Conservation (phyloP, 441 rosid genomes). For the Populus hybrid region DNA sequence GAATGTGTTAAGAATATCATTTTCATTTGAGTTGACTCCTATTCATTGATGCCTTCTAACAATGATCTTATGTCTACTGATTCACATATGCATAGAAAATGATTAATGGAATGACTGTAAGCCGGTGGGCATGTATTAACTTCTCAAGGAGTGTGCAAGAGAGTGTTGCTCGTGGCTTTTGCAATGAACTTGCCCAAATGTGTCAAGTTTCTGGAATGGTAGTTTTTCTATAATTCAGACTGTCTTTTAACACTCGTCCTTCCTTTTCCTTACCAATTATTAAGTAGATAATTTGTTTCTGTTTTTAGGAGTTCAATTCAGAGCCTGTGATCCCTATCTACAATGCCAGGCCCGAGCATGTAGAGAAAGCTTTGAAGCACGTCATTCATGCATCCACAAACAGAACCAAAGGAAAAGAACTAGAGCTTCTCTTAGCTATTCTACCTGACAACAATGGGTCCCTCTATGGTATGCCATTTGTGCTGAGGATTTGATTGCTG, state of each 20-base stretch:
- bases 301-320: constrained; percentile 73
- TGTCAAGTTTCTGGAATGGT: constrained; percentile 99
- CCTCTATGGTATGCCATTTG: constrained; percentile 62
- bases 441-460: constrained; percentile 97
- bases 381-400: constrained; percentile 72
- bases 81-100: constrained; percentile 54
- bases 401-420: constrained; percentile 92
- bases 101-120: constrained; percentile 96
- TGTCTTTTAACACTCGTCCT: neutral
- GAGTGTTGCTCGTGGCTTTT: constrained; percentile 81
- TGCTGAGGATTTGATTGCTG: neutral
- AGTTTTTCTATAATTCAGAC: constrained; percentile 8
- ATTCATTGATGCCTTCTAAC: constrained; percentile 8
- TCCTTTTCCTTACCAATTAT: neutral
- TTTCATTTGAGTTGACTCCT: neutral
- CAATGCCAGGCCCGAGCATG: constrained; percentile 88
- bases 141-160: constrained; percentile 95
- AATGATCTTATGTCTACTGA: constrained; percentile 12
- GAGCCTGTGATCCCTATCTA: constrained; percentile 90
- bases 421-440: constrained; percentile 84
- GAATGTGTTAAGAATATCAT: neutral
- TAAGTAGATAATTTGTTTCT: constrained; percentile 2
- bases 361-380: constrained; percentile 93
- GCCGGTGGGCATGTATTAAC: constrained; percentile 92
- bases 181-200: constrained; percentile 92